phyloP scores from a whole-genome alignment of 2,329 filamentous ascomycete species.

The Thelonectria discophora region DNA sequence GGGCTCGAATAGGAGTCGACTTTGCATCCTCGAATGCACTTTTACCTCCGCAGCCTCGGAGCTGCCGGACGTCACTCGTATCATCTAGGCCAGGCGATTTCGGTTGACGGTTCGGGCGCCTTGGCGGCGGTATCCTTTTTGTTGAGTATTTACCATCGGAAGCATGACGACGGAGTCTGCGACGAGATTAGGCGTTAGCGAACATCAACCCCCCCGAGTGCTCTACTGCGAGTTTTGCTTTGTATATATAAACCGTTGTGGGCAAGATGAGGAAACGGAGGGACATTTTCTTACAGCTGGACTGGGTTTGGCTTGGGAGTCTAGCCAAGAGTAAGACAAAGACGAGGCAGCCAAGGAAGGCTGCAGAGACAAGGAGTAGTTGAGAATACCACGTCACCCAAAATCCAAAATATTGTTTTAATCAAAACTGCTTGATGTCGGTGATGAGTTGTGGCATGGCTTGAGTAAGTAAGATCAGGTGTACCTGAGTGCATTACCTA shows the following conservation, averaged over 20 bases:
- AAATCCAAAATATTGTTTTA: constrained; percentile 29
- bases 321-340: constrained; percentile 26
- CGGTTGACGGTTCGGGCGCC: constrained; percentile 21
- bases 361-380: constrained; percentile 21
- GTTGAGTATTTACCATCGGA: constrained; percentile 34
- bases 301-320: constrained; percentile 30
- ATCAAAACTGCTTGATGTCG: no score
- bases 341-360: constrained; percentile 16
- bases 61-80: constrained; percentile 10
- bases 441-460: no score
- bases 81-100: constrained; percentile 15
- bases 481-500: no score
- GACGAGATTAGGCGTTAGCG: constrained; percentile 43
- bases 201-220: constrained; percentile 38
- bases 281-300: constrained; percentile 34
- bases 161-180: constrained; percentile 45
- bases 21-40: constrained; percentile 25
- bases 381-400: constrained; percentile 28
- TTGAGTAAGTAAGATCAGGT: no score
- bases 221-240: constrained; percentile 42
- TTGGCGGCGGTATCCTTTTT: constrained; percentile 29
- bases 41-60: constrained; percentile 20
- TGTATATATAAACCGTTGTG: constrained; percentile 43
- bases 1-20: constrained; percentile 20
- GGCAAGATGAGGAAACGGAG: constrained; percentile 32